These are phyloP conservation scores for Glarea lozoyensis DNA, from an alignment of 495 filamentous ascomycete species.

Conservation along the genomic window DNA sequence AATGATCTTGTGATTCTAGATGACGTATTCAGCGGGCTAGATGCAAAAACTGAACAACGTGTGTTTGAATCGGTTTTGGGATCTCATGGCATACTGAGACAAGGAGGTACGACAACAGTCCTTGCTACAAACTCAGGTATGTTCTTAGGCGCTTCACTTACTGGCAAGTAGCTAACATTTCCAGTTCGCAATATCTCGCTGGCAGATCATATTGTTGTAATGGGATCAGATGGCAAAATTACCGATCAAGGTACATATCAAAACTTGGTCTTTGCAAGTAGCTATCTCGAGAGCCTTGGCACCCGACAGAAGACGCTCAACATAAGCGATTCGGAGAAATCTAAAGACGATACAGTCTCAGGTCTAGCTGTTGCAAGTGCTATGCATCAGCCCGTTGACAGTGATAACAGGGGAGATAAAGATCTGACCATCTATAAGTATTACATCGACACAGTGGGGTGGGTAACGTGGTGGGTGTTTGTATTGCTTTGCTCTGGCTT, in stretches of 20 bases:
- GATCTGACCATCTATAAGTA: constrained; percentile 1
- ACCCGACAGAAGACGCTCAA: neutral
- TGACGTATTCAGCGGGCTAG: constrained; percentile 55
- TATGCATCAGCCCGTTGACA: neutral
- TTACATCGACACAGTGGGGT: constrained; percentile 7
- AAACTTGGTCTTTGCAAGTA: constrained; percentile 14
- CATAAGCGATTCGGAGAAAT: neutral
- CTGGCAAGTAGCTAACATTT: neutral
- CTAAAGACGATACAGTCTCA: constrained; percentile 11
- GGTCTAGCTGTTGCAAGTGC: constrained; percentile 16
- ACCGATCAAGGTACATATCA: constrained; percentile 6
- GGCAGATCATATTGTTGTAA: constrained; percentile 6
- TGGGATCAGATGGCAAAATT: constrained; percentile 4
- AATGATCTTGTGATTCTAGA: constrained; percentile 49
- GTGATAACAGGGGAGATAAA: neutral
- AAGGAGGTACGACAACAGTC: constrained; percentile 40
- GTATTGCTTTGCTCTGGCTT: neutral
- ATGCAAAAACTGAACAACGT: constrained; percentile 39
- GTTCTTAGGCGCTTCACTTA: constrained; percentile 22
- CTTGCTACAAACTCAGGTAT: constrained; percentile 18
- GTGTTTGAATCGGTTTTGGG: constrained; percentile 48
- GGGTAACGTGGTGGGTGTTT: neutral
- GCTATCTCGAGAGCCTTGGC: constrained; percentile 24
- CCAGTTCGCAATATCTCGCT: neutral
- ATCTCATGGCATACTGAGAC: constrained; percentile 39